Conservation (phyloP, 305 asterid species). For the Solanum hybrid region DNA sequence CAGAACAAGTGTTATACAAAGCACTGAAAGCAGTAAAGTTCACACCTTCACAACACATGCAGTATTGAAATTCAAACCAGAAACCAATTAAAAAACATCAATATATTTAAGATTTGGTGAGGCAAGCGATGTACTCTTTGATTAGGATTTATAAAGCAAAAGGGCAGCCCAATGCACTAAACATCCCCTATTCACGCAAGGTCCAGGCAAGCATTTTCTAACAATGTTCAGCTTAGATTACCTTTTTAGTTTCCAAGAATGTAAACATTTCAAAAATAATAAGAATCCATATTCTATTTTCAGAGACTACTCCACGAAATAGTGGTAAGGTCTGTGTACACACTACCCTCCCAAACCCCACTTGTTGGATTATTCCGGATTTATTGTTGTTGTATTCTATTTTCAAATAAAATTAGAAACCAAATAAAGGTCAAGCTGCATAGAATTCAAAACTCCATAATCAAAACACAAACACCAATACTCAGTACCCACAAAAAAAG, state of each 20-base stretch:
- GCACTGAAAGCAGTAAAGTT: neutral
- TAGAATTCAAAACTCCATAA: neutral
- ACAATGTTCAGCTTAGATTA: neutral
- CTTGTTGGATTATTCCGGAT: neutral
- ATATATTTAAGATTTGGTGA: neutral
- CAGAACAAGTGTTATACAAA: neutral
- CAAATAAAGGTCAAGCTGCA: neutral
- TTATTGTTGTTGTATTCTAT: neutral
- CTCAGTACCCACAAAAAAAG: neutral
- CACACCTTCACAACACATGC: slow-evolving; percentile 52
- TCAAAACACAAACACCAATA: neutral
- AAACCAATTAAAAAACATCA: neutral
- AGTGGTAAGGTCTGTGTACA: neutral
- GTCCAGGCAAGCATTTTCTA: neutral
- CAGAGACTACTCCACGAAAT: too few species aligned
- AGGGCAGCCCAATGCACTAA: neutral
- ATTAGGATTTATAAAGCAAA: neutral
- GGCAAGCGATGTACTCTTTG: neutral
- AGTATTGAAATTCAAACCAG: slow-evolving; percentile 50
- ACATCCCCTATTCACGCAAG: neutral
- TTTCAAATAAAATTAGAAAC: neutral
- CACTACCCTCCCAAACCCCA: neutral
- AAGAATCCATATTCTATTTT: neutral
- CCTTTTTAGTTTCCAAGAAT: neutral
- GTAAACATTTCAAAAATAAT: neutral